Evolutionary conservation across 176 grass and related monocot genomes (phyloP).

Genomic region (Metroxylon sagu): DNA sequence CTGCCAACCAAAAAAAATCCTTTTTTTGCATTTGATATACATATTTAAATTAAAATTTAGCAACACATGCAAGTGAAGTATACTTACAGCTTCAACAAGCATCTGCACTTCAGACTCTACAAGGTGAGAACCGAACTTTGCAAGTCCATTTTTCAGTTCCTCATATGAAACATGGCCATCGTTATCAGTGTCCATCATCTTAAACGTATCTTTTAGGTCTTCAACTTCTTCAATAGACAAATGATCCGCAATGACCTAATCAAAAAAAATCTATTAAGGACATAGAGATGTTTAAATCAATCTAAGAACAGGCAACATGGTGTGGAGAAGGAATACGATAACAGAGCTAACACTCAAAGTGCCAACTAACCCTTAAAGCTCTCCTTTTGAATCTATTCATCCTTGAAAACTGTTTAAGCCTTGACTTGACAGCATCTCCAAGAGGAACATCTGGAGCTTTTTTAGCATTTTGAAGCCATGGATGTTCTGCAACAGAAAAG

Average conservation of each 20-base stretch:
- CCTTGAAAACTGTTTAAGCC: neutral
- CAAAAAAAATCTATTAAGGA: slow-evolving; percentile 15
- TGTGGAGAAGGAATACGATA: too few relatives aligned
- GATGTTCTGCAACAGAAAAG: slow-evolving; percentile 4
- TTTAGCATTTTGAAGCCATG: neutral
- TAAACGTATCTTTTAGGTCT: slow-evolving; percentile 7
- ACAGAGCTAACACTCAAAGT: neutral
- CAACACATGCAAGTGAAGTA: neutral
- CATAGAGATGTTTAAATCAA: slow-evolving; percentile 10
- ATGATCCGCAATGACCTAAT: neutral
- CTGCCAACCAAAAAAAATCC: too few relatives aligned
- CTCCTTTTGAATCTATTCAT: slow-evolving; percentile 6
- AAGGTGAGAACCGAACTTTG: neutral
- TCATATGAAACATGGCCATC: neutral
- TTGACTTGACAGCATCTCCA: neutral
- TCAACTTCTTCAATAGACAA: slow-evolving; percentile 1
- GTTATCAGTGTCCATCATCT: neutral
- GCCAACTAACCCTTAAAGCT: slow-evolving; percentile 3
- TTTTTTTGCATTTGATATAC: too few relatives aligned
- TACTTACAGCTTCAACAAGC: neutral
- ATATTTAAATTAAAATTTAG: too few relatives aligned
- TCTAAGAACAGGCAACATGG: neutral
- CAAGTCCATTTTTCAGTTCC: neutral
- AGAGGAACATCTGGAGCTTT: slow-evolving; percentile 4
- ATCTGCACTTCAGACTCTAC: neutral